Evolutionary conservation across 129 eudicot genomes (phyloP).

Genomic region (Flaveria ramosissima): DNA sequence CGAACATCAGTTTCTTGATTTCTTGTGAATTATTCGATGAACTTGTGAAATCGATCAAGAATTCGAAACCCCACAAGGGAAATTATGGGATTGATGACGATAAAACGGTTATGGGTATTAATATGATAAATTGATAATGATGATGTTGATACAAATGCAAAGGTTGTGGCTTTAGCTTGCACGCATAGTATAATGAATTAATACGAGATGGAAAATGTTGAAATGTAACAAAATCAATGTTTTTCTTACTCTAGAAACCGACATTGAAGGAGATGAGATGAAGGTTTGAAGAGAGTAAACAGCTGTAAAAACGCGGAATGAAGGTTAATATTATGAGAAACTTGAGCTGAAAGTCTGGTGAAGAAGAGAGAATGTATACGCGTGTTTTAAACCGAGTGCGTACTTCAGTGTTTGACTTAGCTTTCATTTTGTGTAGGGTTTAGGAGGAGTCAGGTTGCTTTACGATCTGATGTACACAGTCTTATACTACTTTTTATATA

Average conservation of each 20-base stretch:
- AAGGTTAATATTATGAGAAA: constrained; percentile 16
- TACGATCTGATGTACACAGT: too few species aligned
- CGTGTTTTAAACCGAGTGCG: too few species aligned
- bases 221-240: constrained; percentile 29
- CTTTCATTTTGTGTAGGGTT: too few species aligned
- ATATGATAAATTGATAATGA: not conserved
- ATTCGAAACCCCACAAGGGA: not conserved
- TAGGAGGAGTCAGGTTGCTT: too few species aligned
- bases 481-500: too few species aligned
- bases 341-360: constrained; percentile 27
- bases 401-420: too few species aligned
- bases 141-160: constrained; percentile 25
- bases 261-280: constrained; percentile 17
- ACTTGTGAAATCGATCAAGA: not conserved
- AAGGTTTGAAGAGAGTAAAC: constrained; percentile 16
- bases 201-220: constrained; percentile 23
- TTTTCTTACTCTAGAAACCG: constrained; percentile 28
- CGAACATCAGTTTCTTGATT: not conserved
- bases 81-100: not conserved
- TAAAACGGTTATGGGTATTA: constrained; percentile 21
- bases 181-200: constrained; percentile 32
- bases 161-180: constrained; percentile 29
- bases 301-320: constrained; percentile 32
- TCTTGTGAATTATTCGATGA: not conserved
- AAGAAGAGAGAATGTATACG: too few species aligned